These are phyloP conservation scores for Aphanomyces euteiches DNA, from an alignment of 352 stramenopile species.

Conservation along the genomic window DNA sequence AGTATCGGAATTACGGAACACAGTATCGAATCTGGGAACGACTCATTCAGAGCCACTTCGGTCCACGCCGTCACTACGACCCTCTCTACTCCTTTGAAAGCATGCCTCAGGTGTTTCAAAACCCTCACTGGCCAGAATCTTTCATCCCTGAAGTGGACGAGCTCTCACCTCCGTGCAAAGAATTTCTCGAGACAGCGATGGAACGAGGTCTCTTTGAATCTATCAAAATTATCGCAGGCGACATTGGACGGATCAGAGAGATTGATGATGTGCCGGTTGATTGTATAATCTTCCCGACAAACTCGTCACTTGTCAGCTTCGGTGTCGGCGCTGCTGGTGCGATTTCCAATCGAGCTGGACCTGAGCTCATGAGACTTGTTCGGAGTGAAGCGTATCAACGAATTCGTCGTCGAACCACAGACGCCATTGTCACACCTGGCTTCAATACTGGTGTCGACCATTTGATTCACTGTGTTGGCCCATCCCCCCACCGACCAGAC, in stretches of 20 bases:
- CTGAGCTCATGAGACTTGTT: constrained; percentile 35
- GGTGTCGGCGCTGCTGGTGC: constrained; percentile 42
- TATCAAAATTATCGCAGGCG: constrained; percentile 37
- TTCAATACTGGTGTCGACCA: constrained; percentile 52
- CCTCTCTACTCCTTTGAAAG: not conserved
- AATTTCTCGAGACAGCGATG: constrained; percentile 12
- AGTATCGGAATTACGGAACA: not conserved
- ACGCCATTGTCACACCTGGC: constrained; percentile 43
- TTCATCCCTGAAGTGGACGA: not conserved
- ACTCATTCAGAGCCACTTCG: constrained; percentile 4
- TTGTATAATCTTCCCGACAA: constrained; percentile 51
- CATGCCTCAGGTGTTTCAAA: not conserved
- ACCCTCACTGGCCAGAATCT: not conserved
- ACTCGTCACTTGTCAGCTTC: constrained; percentile 40
- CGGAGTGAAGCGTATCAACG: constrained; percentile 40
- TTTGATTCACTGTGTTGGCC: constrained; percentile 58
- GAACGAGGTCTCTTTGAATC: constrained; percentile 5
- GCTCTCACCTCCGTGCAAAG: constrained; percentile 5
- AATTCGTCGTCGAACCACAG: constrained; percentile 34
- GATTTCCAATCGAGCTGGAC: constrained; percentile 47
- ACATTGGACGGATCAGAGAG: constrained; percentile 39
- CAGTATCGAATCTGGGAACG: not conserved
- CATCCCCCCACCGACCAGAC: constrained; percentile 36
- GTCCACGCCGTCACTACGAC: not conserved
- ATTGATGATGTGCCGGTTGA: constrained; percentile 40